Evolutionary conservation across 179 eudicot species (phyloP), one percentile per base, ranked within the genome.

Genomic region (Sideroxylon spinosum): DNA sequence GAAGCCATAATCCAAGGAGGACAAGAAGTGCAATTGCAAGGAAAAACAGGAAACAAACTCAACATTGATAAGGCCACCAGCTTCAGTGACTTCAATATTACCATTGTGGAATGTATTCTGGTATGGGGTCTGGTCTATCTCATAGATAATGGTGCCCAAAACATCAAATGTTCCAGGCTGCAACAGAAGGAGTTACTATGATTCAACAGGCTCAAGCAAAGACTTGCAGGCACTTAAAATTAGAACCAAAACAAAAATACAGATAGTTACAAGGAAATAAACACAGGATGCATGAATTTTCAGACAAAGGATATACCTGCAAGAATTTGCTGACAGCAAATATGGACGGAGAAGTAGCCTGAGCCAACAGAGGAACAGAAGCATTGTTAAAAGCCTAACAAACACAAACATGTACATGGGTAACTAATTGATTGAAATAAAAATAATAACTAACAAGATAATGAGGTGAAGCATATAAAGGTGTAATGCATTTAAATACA

Each of bases 151-250:
- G n/a, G 87, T 84, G 67, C 93, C 98, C 65, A 89, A 97, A 74
- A 94, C 91, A 88, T 94, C 98, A 85, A 88, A 94, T 56, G 89
- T 77, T 75, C 97, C 98, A 74, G 97, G 75, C 98, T 94, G 92
- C 83, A 85, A 78, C 49, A 71, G n/a, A 50, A 74, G 50, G 55
- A 66, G 73, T 59, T 73, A 52, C 28, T 50, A 73, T 37, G 22
- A 25, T 52, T 61, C 49, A 25, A 52, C 0, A 71, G 20, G 20
- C 60, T 65, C 52, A 19, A 57, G 48, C 70, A 73, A 29, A 71
- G 48, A 71, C 13, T 57, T 32, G 48, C 20, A 14, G 14, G 56
- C 37, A 73, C 32, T 6, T 19, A 49, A 68, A 78, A 48, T 56
- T 6, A 65, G n/a, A 44, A 65, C 68, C 20, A 28, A 48, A 22